Conservation (phyloP, 2,329 filamentous ascomycete species). For the Aspergillus puulaauensis region DNA sequence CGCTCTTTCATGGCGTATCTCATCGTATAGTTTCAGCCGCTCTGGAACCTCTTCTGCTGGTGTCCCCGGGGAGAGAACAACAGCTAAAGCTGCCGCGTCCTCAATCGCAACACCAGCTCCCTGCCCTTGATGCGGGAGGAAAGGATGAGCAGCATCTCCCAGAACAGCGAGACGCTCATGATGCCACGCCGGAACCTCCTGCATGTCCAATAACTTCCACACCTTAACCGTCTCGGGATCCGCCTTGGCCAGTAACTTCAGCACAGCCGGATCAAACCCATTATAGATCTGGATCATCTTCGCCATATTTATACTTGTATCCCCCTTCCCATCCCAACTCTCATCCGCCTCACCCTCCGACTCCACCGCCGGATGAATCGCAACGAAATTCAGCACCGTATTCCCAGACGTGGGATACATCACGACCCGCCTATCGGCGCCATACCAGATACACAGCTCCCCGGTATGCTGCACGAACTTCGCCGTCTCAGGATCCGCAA, state of each 20-base stretch:
- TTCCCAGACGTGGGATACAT: conserved; percentile 25
- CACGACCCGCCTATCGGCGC: conserved; percentile 14
- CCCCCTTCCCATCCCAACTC: neutral
- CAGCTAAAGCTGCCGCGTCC: conserved; percentile 36
- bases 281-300: neutral
- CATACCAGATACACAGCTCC: no score
- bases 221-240: conserved; percentile 18
- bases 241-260: conserved; percentile 15
- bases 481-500: no score
- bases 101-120: conserved; percentile 39
- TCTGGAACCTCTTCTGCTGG: conserved; percentile 7
- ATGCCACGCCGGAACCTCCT: conserved; percentile 13
- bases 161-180: conserved; percentile 19
- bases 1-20: neutral
- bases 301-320: neutral
- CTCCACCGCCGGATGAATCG: conserved; percentile 5
- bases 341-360: neutral
- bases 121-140: conserved; percentile 35
- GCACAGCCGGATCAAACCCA: conserved; percentile 12
- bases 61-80: conserved; percentile 25
- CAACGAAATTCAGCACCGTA: conserved; percentile 16
- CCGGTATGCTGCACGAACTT: no score
- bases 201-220: conserved; percentile 19
- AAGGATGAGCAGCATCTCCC: conserved; percentile 24
- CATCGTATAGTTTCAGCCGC: conserved; percentile 20